These are phyloP conservation scores for Geotrichum europaeum DNA, from an alignment of 1,139 yeast genomes.

Conservation along the genomic window DNA sequence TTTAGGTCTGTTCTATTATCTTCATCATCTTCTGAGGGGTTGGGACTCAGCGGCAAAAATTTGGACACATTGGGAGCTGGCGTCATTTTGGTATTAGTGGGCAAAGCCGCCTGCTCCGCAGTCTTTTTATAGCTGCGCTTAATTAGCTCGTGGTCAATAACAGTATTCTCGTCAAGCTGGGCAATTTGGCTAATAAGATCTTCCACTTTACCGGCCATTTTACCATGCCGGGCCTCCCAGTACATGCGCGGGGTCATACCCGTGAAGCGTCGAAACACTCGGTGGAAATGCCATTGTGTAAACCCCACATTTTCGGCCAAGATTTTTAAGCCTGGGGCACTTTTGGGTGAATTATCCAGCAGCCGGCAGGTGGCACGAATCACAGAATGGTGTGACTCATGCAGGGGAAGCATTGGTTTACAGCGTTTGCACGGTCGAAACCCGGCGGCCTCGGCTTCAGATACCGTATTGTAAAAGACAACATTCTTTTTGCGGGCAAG, in stretches of 20 bases:
- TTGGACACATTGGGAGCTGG: neutral
- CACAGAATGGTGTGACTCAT: constrained; percentile 21
- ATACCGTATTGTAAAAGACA: constrained; percentile 18
- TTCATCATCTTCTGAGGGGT: neutral
- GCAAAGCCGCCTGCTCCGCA: neutral
- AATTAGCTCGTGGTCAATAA: neutral
- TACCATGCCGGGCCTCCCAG: constrained; percentile 22
- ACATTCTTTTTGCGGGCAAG: constrained; percentile 23
- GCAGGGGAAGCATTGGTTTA: constrained; percentile 22
- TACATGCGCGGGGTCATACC: constrained; percentile 19
- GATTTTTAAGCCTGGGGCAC: constrained; percentile 17
- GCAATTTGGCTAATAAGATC: neutral
- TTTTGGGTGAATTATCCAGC: constrained; percentile 13
- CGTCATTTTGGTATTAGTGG: neutral
- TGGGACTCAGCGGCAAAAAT: neutral
- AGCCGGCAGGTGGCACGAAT: constrained; percentile 19
- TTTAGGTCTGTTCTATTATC: no score
- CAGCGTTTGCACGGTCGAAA: constrained; percentile 26
- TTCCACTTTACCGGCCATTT: constrained; percentile 23
- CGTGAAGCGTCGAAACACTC: constrained; percentile 30
- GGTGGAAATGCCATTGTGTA: constrained; percentile 31
- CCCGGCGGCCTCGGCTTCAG: constrained; percentile 23
- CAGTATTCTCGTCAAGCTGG: neutral
- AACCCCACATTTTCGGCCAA: constrained; percentile 23
- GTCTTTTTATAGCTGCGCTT: neutral